Conservation (phyloP, 805 yeast species). For the Yarrowia porcina region DNA sequence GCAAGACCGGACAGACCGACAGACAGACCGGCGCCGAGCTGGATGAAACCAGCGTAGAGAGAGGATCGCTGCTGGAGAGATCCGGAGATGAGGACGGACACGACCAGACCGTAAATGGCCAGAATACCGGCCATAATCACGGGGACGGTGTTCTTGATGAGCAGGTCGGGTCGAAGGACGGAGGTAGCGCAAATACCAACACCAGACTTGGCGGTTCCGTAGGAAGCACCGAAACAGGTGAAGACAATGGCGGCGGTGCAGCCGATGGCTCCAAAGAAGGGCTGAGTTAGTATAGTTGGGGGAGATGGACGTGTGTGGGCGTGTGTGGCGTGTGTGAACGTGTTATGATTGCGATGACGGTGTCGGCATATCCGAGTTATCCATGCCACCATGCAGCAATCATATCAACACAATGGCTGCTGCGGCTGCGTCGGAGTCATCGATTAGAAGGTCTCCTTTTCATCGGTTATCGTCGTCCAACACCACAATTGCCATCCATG, state of each 20-base stretch:
- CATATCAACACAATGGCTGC: too few species aligned
- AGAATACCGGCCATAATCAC: conserved; percentile 99
- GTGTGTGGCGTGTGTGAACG: too few species aligned
- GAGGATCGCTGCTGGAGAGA: conserved; percentile 88
- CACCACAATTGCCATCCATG: background rate
- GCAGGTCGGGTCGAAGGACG: conserved; percentile 93
- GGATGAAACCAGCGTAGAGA: conserved; percentile 94
- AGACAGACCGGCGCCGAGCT: conserved; percentile 95
- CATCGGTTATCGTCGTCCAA: background rate
- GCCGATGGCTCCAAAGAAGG: conserved; percentile 99
- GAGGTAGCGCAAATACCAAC: conserved; percentile 99
- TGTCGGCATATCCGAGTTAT: background rate
- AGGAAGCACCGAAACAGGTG: conserved; percentile 95
- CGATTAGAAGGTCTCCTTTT: too few species aligned
- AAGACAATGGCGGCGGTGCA: conserved; percentile 99
- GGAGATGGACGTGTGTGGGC: too few species aligned
- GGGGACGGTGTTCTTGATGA: conserved; percentile 91
- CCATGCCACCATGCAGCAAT: background rate
- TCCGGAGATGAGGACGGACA: conserved; percentile 89
- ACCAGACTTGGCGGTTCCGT: conserved; percentile 99
- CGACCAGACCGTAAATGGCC: conserved; percentile 96
- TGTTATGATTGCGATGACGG: too few species aligned
- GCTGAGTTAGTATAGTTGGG: conserved; percentile 51
- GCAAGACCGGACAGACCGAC: conserved; percentile 97
- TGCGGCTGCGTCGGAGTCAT: too few species aligned